Percentiles rank a stretch among this genome's conserved stretches.
phyloP scores from a whole-genome alignment of 2,329 filamentous ascomycete species.

The Fusarium nodosum region DNA sequence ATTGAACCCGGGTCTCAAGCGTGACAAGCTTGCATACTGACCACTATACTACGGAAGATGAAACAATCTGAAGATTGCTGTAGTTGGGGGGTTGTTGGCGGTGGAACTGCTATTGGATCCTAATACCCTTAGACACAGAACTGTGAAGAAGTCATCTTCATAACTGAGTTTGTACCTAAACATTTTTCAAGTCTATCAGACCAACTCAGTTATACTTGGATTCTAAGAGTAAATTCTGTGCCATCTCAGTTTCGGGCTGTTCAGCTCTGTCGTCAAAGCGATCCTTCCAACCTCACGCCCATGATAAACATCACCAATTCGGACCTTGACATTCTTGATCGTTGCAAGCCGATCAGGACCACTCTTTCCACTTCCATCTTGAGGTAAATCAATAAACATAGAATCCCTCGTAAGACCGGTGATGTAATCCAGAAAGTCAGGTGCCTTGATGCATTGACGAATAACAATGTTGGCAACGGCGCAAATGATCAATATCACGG shows the following conservation, averaged over 20 bases:
- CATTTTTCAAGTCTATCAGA: no score
- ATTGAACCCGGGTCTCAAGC: constrained; percentile 52
- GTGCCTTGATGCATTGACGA: neutral
- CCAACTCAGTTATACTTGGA: neutral
- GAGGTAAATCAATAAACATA: neutral
- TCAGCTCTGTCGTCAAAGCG: neutral
- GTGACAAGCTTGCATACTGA: constrained; percentile 53
- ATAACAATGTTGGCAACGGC: neutral
- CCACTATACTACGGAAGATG: constrained; percentile 55
- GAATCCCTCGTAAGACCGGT: neutral
- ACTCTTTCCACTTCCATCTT: neutral
- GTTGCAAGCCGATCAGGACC: neutral
- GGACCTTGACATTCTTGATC: neutral
- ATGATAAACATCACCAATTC: neutral
- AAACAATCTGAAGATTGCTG: neutral
- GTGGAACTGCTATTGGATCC: neutral
- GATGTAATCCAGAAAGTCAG: rapidly evolving
- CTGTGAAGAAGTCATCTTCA: no score
- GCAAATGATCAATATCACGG: neutral
- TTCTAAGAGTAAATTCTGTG: neutral
- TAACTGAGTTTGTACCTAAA: no score
- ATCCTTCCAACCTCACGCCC: neutral
- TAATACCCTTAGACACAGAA: neutral
- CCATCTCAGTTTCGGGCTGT: neutral
- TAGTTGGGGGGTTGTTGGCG: neutral